Conservation (phyloP, 768 basidiomycete genomes). For the Chalciporus sphaerocephalus region DNA sequence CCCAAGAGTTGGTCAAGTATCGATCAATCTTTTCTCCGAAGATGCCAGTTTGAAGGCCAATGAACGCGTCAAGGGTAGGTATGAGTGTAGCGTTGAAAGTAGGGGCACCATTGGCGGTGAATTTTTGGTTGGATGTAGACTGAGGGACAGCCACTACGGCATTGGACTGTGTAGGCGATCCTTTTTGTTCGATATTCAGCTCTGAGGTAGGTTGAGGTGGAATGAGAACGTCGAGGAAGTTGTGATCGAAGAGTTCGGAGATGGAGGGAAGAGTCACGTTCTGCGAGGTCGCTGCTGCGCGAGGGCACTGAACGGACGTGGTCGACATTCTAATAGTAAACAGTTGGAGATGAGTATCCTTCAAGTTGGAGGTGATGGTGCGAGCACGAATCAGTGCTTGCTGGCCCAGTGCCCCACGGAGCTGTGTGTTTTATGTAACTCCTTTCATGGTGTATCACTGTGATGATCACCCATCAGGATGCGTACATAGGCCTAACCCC, state of each 20-base stretch:
- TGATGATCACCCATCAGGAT: too few species aligned
- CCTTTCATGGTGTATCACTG: too few species aligned
- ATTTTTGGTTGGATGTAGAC: slow-evolving; percentile 38
- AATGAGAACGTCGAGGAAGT: slow-evolving; percentile 56
- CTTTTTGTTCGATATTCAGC: not conserved
- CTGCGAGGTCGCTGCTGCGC: slow-evolving; percentile 32
- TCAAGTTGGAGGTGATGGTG: too few species aligned
- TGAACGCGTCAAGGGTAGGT: slow-evolving; percentile 55
- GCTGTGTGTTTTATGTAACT: too few species aligned
- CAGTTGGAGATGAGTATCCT: too few species aligned
- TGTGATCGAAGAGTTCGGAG: slow-evolving; percentile 52
- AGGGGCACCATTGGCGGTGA: slow-evolving; percentile 49
- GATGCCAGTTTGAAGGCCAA: slow-evolving; percentile 32
- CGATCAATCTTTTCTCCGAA: slow-evolving; percentile 26
- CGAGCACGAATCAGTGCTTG: too few species aligned
- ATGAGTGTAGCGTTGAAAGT: slow-evolving; percentile 51
- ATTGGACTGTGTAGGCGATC: slow-evolving; percentile 25
- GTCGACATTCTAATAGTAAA: not conserved
- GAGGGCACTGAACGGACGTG: not conserved
- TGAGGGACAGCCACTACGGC: slow-evolving; percentile 54
- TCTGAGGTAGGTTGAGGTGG: slow-evolving; percentile 25
- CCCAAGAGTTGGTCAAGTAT: slow-evolving; percentile 50
- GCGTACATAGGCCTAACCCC: too few species aligned
- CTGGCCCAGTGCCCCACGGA: too few species aligned
- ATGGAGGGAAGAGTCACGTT: slow-evolving; percentile 51